Base-by-base conservation (phyloP, 192 early-diverging fungal genomes). In the Entomortierella chlamydospora region DNA sequence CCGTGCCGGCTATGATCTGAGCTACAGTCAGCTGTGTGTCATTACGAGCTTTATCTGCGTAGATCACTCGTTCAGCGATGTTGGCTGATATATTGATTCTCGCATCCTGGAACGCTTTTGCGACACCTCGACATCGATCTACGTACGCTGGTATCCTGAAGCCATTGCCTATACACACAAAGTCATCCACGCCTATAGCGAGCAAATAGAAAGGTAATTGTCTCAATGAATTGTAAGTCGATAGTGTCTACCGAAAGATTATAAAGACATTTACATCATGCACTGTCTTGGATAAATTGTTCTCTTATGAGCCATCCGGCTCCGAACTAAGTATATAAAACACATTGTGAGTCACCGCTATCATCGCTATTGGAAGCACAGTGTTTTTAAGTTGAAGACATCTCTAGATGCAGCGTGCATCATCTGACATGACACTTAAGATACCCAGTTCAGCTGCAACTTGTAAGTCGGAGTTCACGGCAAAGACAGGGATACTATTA, bases 401-500 rank as follows among this genome's bases (percentile, higher is more conserved):
- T 6, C 6, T 13, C 2, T 17, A 20, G 15, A 47, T 13, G 22
- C 22, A 7, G 23, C 66, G 30, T 61, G 61, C 68, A 31, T 70
- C 74, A 29, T 78, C 74, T 15, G 74, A 51, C 67, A 70, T 78
- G 61, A 78, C 61, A 20, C 67, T 53, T 9, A 69, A 49, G 41
- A 78, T 70, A 22, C 54, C 74, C 55, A 78, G 15, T 2, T 69
- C 61, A n/a, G 61, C 61, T 45, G 74, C 67, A 34, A 56, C 67
- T 60, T 78, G 25, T 45, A 64, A 43, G 33, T 60, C 67, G 25
- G 74, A 37, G 61, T 78, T 64, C 9, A 78, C 50, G n/a, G 74
- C 74, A 15, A 78, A 64, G 56, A 78, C 56, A 26, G 74, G 74
- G 50, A 78, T 69, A 13, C 57, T 49, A 5, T 28, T 64, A 33